Evolutionary conservation across 768 basidiomycete genomes (phyloP).

Genomic region (Asterophora parasitica): DNA sequence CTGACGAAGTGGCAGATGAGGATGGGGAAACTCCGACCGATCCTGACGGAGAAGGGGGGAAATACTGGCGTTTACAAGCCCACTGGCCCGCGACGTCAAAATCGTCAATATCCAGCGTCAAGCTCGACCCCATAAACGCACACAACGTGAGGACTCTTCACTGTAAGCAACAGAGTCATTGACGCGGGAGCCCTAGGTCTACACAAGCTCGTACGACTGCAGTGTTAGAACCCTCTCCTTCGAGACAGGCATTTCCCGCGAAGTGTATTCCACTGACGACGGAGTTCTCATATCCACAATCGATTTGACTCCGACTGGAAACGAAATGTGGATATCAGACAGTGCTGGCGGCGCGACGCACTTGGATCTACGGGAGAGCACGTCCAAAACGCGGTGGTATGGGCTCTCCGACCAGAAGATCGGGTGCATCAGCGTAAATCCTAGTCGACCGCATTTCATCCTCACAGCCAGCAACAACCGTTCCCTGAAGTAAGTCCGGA

Average conservation of each 20-base stretch:
- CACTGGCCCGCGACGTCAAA: conserved; percentile 82
- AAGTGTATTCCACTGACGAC: conserved; percentile 62
- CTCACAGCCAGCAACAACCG: conserved; percentile 77
- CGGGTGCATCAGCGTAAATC: conserved; percentile 77
- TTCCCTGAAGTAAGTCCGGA: conserved; percentile 58
- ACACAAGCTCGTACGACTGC: conserved; percentile 79
- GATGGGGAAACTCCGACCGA: conserved; percentile 44
- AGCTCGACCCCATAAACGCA: conserved; percentile 69
- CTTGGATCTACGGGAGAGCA: conserved; percentile 65
- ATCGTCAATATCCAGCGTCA: conserved; percentile 76
- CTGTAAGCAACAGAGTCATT: conserved; percentile 3
- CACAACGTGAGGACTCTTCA: conserved; percentile 48
- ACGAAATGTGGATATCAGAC: conserved; percentile 87
- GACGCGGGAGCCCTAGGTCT: conserved; percentile 44
- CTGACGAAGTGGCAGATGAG: conserved; percentile 62
- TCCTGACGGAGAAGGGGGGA: conserved; percentile 56
- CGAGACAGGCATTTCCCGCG: conserved; percentile 62
- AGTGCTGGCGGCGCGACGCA: conserved; percentile 66
- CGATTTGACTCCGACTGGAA: conserved; percentile 60
- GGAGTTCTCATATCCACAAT: conserved; percentile 58
- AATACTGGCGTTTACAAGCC: conserved; percentile 72
- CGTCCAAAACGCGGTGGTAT: conserved; percentile 53
- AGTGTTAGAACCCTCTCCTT: conserved; percentile 73
- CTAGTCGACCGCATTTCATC: conserved; percentile 57
- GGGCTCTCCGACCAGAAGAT: conserved; percentile 69